A percentile compares a stretch with the other conserved stretches of the same genome.
Conservation (phyloP, 2,329 filamentous ascomycete species). For the Incumbomyces lentus region DNA sequence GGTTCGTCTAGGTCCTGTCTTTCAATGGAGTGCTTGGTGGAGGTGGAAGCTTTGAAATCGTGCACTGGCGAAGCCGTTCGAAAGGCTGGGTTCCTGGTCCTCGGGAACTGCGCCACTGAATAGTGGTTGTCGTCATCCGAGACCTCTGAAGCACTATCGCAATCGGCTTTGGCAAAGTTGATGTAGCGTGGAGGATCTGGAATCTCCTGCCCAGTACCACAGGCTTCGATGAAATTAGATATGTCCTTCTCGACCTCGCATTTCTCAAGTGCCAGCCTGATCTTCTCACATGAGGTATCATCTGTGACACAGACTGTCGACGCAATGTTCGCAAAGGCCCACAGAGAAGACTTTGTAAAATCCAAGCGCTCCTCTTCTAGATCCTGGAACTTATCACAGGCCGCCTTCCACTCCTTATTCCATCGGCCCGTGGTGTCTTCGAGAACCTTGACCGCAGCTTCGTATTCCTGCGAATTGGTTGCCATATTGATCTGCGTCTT, state of each 20-base stretch:
- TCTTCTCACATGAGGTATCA: conserved; percentile 92
- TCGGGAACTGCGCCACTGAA: conserved; percentile 88
- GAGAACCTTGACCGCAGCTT: conserved; percentile 79
- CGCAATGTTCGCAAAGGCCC: conserved; percentile 95
- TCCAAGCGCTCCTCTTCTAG: conserved; percentile 94
- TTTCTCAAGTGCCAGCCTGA: conserved; percentile 81
- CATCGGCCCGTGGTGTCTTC: conserved; percentile 92
- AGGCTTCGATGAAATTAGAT: conserved; percentile 72
- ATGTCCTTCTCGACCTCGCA: conserved; percentile 98
- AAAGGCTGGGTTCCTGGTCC: conserved; percentile 91
- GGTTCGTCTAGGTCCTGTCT: conserved; percentile 16
- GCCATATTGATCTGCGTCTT: conserved; percentile 96
- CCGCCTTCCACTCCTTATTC: conserved; percentile 98
- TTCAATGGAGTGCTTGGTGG: conserved; percentile 8
- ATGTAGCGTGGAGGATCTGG: conserved; percentile 96
- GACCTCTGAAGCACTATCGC: conserved; percentile 68
- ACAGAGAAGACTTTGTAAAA: conserved; percentile 94
- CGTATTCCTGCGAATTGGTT: conserved; percentile 84
- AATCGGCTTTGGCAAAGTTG: conserved; percentile 91
- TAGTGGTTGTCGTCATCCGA: conserved; percentile 85
- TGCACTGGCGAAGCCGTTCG: conserved; percentile 92
- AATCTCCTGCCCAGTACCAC: conserved; percentile 90
- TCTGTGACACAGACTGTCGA: conserved; percentile 97
- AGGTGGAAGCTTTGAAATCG: conserved; percentile 49
- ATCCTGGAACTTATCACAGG: conserved; percentile 97